Evolutionary conservation across 768 basidiomycete genomes (phyloP).

Genomic region (Russula olivacea): DNA sequence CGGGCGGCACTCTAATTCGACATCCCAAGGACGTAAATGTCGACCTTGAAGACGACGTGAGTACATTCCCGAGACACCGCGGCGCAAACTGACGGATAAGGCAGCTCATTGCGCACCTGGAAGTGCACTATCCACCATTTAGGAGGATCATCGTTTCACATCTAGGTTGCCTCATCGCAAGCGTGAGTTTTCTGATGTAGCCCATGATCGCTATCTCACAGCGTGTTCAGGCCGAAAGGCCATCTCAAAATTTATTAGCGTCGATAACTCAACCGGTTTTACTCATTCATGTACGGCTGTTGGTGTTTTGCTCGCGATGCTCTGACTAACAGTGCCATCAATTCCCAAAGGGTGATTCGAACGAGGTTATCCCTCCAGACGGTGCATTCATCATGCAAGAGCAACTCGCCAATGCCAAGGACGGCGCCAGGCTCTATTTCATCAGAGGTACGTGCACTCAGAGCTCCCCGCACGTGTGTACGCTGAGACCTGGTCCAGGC

Average conservation of each 20-base stretch:
- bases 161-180: constrained; percentile 10
- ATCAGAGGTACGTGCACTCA: constrained; percentile 14
- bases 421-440: constrained; percentile 22
- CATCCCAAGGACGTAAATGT: constrained; percentile 16
- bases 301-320: neutral
- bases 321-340: neutral
- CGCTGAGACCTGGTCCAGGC: constrained; percentile 15
- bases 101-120: constrained; percentile 26
- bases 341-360: constrained; percentile 20
- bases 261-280: constrained; percentile 15
- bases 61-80: neutral
- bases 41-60: constrained; percentile 24
- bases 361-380: constrained; percentile 14
- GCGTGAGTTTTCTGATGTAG: constrained; percentile 4
- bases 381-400: constrained; percentile 16
- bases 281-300: constrained; percentile 21
- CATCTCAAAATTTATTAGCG: constrained; percentile 8
- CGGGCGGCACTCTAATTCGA: neutral
- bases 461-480: neutral
- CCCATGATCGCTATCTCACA: neutral
- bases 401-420: constrained; percentile 22
- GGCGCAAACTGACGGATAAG: neutral
- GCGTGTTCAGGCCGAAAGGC: neutral
- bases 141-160: constrained; percentile 20
- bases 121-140: constrained; percentile 26